phyloP scores from a whole-genome alignment of 352 stramenopile species.

The Phytophthora chlamydospora region DNA sequence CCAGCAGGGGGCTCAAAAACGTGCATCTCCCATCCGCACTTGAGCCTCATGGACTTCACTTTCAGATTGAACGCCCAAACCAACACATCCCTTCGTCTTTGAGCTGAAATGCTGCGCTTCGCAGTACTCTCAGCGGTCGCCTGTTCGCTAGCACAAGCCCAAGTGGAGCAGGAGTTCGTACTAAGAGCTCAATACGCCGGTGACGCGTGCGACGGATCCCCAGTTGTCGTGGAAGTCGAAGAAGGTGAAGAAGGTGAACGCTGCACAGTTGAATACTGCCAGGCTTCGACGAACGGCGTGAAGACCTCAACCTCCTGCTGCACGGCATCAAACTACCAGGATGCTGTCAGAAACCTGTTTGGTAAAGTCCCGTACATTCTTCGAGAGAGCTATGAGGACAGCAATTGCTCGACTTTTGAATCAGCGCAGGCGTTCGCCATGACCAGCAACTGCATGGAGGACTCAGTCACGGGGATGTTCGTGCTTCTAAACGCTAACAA shows the following conservation, averaged over 20 bases:
- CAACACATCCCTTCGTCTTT: background rate
- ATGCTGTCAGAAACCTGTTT: background rate
- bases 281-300: no score
- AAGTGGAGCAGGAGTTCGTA: background rate
- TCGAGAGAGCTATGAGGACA: background rate
- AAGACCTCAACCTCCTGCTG: background rate
- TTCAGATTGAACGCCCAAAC: no score
- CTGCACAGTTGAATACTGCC: background rate
- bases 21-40: no score
- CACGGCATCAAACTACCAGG: background rate
- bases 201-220: background rate
- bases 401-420: background rate
- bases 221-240: background rate
- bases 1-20: no score
- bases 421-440: background rate
- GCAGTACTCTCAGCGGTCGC: background rate
- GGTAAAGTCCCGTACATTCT: background rate
- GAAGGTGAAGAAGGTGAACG: slow-evolving; percentile 1
- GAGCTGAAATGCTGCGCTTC: background rate
- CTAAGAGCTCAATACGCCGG: background rate
- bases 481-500: background rate
- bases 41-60: no score
- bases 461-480: background rate
- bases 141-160: background rate
- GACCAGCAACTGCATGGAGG: background rate